Evolutionary conservation across 2,329 filamentous ascomycete genomes (phyloP).

Genomic region (Trichophyton simii): DNA sequence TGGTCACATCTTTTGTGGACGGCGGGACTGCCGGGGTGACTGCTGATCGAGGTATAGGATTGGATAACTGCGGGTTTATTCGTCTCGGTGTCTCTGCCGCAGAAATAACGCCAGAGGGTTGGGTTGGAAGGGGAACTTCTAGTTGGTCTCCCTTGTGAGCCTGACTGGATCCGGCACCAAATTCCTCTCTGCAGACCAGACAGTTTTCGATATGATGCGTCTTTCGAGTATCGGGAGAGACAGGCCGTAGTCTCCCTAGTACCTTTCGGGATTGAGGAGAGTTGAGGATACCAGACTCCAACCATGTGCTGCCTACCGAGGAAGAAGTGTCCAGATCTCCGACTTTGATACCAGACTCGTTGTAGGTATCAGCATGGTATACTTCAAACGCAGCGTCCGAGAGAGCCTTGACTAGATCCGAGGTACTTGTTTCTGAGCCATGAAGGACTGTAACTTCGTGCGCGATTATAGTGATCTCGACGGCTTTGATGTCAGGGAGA

Average conservation of each 20-base stretch:
- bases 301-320: constrained; percentile 16
- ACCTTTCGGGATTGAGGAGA: constrained; percentile 10
- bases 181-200: constrained; percentile 36
- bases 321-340: constrained; percentile 26
- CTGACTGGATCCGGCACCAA: constrained; percentile 14
- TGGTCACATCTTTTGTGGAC: background rate
- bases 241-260: constrained; percentile 8
- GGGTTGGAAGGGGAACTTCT: background rate
- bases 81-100: background rate
- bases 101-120: too few species aligned
- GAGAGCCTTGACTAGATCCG: constrained; percentile 27
- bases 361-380: constrained; percentile 31
- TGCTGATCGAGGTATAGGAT: background rate
- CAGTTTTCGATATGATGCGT: constrained; percentile 39
- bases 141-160: background rate
- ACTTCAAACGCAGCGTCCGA: constrained; percentile 37
- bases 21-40: background rate
- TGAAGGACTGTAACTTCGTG: constrained; percentile 34
- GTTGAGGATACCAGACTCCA: constrained; percentile 18
- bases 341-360: constrained; percentile 21
- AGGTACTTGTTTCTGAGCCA: constrained; percentile 19
- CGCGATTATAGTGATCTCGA: constrained; percentile 34
- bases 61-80: background rate
- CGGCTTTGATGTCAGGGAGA: constrained; percentile 22
- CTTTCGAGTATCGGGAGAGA: constrained; percentile 14